Base-by-base conservation (phyloP, 208 protist genomes). In the Strigomonas galati region DNA sequence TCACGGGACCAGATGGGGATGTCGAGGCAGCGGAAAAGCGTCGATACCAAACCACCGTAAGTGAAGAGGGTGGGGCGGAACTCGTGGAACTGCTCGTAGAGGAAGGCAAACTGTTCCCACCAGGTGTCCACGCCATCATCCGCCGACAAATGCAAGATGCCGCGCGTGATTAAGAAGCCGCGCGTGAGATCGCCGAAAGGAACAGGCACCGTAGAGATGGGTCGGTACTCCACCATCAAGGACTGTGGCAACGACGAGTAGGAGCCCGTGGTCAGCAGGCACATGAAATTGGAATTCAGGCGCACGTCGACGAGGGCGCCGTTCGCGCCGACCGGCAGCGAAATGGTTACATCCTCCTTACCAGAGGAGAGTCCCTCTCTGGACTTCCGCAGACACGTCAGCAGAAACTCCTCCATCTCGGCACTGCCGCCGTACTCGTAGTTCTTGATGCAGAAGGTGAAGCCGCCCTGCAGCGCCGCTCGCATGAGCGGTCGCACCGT, bases 401-500 rank as follows among this genome's bases (percentile, higher is more conserved):
- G 60, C 17, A 87, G 53, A 44, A 61, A 62, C 23, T 37, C 28
- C 0, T 68, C 65, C 26, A 67, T 61, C 10, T 52, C 49, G 24
- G 57, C 28, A 43, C 56, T 32, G 53, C 49, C 37, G 30, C 64
- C 32, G 44, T 51, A 44, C 24, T 92, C 79, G 62, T 79, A 79
- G 40, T 89, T 78, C 23, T 78, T 56, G 32, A 96, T 52, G 51
- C 82, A 91, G 24, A 91, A 72, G 31, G 89, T 57, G 31, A 77
- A 78, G 17, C 90, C 90, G 7, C 82, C 58, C 60, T 78, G 76
- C 24, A 92, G 66, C 31, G 79, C 76, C 19, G 85, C 90, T 27
- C 81, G 81, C 49, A 96, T 64, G 60, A 81, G 57, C 3, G 71
- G 67, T 9, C 62, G 52, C 24, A 92, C 49, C 0, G 68, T 69